These are phyloP conservation scores for Mycosphaerella sp. DNA, from an alignment of 2,329 filamentous ascomycete genomes.

Conservation along the genomic window DNA sequence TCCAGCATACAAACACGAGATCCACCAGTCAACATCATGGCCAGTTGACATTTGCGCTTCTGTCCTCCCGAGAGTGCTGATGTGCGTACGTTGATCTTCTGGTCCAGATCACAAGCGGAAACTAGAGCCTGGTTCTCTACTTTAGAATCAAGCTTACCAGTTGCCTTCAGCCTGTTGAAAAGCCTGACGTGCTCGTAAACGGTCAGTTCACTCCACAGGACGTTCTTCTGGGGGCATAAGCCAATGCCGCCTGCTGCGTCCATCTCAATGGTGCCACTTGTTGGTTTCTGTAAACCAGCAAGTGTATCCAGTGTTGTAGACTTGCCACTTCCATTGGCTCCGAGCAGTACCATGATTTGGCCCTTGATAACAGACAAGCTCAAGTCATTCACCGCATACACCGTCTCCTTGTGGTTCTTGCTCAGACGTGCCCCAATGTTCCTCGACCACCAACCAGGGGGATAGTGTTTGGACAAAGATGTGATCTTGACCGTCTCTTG, in stretches of 20 bases:
- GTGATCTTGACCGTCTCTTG: slow-evolving; percentile 60
- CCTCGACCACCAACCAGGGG: slow-evolving; percentile 54
- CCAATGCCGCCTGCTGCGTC: slow-evolving; percentile 72
- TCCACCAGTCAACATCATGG: slow-evolving; percentile 91
- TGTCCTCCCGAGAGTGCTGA: slow-evolving; percentile 83
- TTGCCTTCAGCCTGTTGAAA: slow-evolving; percentile 73
- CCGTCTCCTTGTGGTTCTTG: slow-evolving; percentile 52
- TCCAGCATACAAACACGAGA: slow-evolving; percentile 85
- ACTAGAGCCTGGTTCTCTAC: slow-evolving; percentile 59
- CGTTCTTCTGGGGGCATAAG: slow-evolving; percentile 85
- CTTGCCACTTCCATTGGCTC: slow-evolving; percentile 84
- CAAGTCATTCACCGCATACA: slow-evolving; percentile 71
- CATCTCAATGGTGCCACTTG: slow-evolving; percentile 66
- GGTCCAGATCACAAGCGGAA: slow-evolving; percentile 62
- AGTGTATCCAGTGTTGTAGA: slow-evolving; percentile 82
- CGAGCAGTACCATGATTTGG: slow-evolving; percentile 77
- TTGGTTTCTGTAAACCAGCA: slow-evolving; percentile 69
- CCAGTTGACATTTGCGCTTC: slow-evolving; percentile 84
- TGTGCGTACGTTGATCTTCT: slow-evolving; percentile 65
- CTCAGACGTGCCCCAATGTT: slow-evolving; percentile 43
- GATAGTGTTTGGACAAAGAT: slow-evolving; percentile 72
- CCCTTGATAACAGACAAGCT: slow-evolving; percentile 66
- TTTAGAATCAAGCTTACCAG: slow-evolving; percentile 52
- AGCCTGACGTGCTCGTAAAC: slow-evolving; percentile 76
- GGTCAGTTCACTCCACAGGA: slow-evolving; percentile 80